phyloP scores from a whole-genome alignment of 148 eudicot species.

The Fagopyrum esculentum region DNA sequence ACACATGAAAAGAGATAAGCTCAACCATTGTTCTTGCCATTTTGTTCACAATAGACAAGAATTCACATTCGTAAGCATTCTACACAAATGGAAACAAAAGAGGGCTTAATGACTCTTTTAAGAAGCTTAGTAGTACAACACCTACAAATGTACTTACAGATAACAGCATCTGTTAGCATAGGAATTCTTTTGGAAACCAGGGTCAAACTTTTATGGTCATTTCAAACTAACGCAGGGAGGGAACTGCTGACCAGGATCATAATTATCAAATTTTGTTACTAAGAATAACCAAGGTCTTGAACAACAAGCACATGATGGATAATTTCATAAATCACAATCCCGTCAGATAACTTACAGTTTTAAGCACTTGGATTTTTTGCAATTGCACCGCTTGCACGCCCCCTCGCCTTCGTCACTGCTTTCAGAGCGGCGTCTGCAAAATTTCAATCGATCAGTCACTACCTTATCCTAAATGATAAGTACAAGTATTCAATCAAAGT shows the following conservation, averaged over 20 bases:
- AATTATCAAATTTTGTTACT: too few relatives aligned
- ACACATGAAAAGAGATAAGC: slow-evolving; percentile 19
- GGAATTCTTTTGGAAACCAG: neutral
- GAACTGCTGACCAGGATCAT: neutral
- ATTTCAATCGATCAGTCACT: slow-evolving; percentile 10
- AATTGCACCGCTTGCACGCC: slow-evolving; percentile 91
- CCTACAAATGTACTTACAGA: too few relatives aligned
- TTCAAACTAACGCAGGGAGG: neutral
- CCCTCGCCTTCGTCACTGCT: slow-evolving; percentile 48
- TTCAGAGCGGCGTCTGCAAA: slow-evolving; percentile 62
- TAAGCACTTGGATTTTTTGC: slow-evolving; percentile 95
- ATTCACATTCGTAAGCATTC: too few relatives aligned
- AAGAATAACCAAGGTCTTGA: too few relatives aligned
- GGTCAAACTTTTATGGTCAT: neutral
- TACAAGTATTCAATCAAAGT: neutral
- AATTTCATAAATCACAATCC: neutral
- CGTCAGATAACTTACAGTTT: slow-evolving; percentile 68
- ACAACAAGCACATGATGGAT: too few relatives aligned
- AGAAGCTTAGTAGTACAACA: too few relatives aligned
- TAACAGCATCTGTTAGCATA: neutral
- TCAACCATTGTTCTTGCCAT: neutral
- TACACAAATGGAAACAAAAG: too few relatives aligned
- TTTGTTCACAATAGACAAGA: neutral
- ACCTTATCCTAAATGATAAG: neutral
- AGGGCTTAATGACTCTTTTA: too few relatives aligned